These are phyloP conservation scores for Xylaria telfairii DNA, from an alignment of 495 filamentous ascomycete species.

Conservation along the genomic window DNA sequence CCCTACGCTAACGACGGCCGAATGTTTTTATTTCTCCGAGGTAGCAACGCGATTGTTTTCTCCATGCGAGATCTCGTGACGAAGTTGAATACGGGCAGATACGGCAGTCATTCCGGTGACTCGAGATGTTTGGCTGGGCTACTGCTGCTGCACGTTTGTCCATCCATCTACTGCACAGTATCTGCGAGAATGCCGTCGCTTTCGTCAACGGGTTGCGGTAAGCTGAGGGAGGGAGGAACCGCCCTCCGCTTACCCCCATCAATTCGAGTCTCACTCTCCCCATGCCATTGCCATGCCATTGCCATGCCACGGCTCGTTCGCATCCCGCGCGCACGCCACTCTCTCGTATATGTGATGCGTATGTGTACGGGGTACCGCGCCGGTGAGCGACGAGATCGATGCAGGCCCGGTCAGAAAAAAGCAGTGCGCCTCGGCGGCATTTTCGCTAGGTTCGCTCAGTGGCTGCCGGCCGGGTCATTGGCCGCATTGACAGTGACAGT, in stretches of 20 bases:
- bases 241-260: not conserved
- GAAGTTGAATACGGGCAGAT: not conserved
- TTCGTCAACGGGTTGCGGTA: too few species aligned
- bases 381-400: not conserved
- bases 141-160: too few species aligned
- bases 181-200: not conserved
- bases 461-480: too few species aligned
- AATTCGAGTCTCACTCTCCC: too few species aligned
- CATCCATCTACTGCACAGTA: too few species aligned
- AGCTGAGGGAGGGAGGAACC: not conserved
- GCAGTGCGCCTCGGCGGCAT: too few species aligned
- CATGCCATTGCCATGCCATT: not conserved
- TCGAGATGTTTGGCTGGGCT: not conserved
- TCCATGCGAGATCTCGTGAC: not conserved
- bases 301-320: not conserved
- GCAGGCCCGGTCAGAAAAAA: too few species aligned
- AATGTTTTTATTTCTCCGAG: not conserved
- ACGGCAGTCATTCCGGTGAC: not conserved
- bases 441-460: too few species aligned
- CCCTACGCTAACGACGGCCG: too few species aligned
- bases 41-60: not conserved
- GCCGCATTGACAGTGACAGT: too few species aligned
- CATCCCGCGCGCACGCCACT: not conserved
- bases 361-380: not conserved
- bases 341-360: too few species aligned